These are phyloP conservation scores for Takashimella koratensis DNA, from an alignment of 1,284 basidiomycete genomes.

Conservation along the genomic window DNA sequence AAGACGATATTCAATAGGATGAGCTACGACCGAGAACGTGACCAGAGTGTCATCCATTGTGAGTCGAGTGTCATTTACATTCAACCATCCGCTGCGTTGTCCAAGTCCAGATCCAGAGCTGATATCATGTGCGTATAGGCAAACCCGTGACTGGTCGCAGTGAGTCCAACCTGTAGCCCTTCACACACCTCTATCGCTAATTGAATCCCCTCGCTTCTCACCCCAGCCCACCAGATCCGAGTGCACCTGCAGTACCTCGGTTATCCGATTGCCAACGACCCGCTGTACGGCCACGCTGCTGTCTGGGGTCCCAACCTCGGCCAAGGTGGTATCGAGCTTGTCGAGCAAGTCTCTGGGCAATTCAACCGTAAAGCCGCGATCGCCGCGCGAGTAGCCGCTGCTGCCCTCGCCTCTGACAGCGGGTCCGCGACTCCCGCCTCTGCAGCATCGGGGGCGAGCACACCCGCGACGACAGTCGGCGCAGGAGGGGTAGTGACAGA, in stretches of 20 bases:
- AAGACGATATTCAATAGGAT: conserved; percentile 85
- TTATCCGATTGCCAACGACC: conserved; percentile 87
- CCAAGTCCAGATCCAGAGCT: background rate
- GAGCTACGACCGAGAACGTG: conserved; percentile 73
- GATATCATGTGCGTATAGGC: conserved; percentile 53
- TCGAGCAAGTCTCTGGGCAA: conserved; percentile 47
- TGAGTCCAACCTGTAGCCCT: conserved; percentile 57
- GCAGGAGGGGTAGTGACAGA: conserved; percentile 8
- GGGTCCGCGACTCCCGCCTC: conserved; percentile 2
- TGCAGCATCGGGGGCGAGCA: conserved; percentile 7
- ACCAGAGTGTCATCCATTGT: conserved; percentile 90
- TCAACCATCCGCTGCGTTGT: no score
- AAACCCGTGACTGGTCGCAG: conserved; percentile 82
- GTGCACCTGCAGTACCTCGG: conserved; percentile 96
- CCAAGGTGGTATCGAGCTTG: conserved; percentile 75
- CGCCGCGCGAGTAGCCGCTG: conserved; percentile 3
- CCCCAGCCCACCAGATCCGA: conserved; percentile 82
- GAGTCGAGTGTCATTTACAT: conserved; percentile 38
- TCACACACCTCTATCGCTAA: no score
- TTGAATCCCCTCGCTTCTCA: background rate
- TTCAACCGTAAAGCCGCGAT: conserved; percentile 7
- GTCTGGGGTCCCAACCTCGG: conserved; percentile 81
- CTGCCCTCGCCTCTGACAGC: conserved; percentile 5
- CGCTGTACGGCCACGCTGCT: conserved; percentile 70
- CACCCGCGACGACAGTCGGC: conserved; percentile 5